These are phyloP conservation scores for Aspergillaceae sp. DNA, from an alignment of 2,329 filamentous ascomycete genomes.

Conservation along the genomic window DNA sequence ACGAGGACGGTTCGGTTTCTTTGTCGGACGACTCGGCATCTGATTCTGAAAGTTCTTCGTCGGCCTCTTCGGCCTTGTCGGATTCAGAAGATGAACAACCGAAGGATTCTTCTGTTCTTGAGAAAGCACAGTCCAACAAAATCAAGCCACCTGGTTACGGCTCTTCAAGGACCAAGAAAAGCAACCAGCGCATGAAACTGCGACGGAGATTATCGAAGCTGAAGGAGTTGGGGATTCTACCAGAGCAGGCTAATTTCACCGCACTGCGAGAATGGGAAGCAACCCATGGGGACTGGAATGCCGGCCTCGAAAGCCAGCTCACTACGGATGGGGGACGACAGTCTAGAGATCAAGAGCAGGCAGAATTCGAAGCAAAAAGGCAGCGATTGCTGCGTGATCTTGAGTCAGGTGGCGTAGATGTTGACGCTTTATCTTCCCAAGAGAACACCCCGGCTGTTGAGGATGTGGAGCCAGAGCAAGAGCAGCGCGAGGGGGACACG, in stretches of 20 bases:
- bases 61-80: conserved; percentile 14
- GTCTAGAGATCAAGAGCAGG: conserved; percentile 21
- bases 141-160: conserved; percentile 42
- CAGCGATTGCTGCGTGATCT: conserved; percentile 46
- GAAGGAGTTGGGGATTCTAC: conserved; percentile 47
- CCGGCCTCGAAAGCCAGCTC: conserved; percentile 5
- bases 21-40: conserved; percentile 14
- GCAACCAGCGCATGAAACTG: conserved; percentile 48
- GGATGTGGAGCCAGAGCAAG: conserved; percentile 2
- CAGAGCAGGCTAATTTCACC: conserved; percentile 41
- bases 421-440: conserved; percentile 26
- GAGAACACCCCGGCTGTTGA: conserved; percentile 19
- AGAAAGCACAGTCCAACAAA: conserved; percentile 5
- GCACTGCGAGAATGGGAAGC: conserved; percentile 38
- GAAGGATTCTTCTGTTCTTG: conserved; percentile 5
- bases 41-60: conserved; percentile 13
- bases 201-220: conserved; percentile 43
- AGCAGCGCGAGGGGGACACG: conserved; percentile 2
- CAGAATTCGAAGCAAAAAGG: conserved; percentile 44
- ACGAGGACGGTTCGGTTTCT: conserved; percentile 21
- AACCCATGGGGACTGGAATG: conserved; percentile 15
- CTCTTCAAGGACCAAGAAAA: conserved; percentile 41
- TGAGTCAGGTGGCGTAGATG: conserved; percentile 45
- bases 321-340: conserved; percentile 12
- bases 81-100: conserved; percentile 28